These are phyloP conservation scores for Craspedostauros australis DNA, from an alignment of 108 stramenopile genomes.

Conservation along the genomic window DNA sequence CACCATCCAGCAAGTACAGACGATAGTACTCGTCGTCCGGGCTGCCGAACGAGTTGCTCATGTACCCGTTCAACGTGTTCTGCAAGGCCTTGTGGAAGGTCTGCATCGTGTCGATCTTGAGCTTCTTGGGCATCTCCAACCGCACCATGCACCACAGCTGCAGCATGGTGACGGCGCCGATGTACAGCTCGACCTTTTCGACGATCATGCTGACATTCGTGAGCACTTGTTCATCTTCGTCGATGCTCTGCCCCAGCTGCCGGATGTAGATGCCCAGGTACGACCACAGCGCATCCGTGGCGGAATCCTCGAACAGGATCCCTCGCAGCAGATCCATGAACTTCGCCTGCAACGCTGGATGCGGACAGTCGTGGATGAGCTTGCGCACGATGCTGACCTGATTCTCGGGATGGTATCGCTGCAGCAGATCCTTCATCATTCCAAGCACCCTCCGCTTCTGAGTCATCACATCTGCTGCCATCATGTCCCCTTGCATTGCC, in stretches of 20 bases:
- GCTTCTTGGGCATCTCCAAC: neutral
- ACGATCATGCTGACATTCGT: conserved; percentile 2
- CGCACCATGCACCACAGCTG: conserved; percentile 15
- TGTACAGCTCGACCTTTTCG: conserved; percentile 21
- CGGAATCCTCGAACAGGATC: conserved; percentile 3
- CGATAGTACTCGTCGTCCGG: conserved; percentile 20
- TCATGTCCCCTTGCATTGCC: conserved; percentile 2
- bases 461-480: too few relatives aligned
- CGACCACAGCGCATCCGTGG: conserved; percentile 12
- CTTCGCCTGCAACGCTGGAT: conserved; percentile 26
- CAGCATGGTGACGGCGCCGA: conserved; percentile 27
- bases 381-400: conserved; percentile 26
- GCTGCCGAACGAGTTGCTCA: neutral
- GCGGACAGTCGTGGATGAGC: conserved; percentile 21
- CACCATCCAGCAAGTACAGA: conserved; percentile 12
- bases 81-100: conserved; percentile 3
- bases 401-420: conserved; percentile 11
- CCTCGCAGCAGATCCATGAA: conserved; percentile 34
- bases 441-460: conserved; percentile 3
- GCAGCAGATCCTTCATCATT: conserved; percentile 14
- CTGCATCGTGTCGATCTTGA: neutral
- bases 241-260: conserved; percentile 5
- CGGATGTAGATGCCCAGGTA: conserved; percentile 15
- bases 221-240: conserved; percentile 3
- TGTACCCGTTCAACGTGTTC: neutral